A percentile compares a stretch with the other conserved stretches of the same genome.
These are phyloP conservation scores for Toxicodendron radicans DNA, from an alignment of 345 rosid species.

Conservation along the genomic window DNA sequence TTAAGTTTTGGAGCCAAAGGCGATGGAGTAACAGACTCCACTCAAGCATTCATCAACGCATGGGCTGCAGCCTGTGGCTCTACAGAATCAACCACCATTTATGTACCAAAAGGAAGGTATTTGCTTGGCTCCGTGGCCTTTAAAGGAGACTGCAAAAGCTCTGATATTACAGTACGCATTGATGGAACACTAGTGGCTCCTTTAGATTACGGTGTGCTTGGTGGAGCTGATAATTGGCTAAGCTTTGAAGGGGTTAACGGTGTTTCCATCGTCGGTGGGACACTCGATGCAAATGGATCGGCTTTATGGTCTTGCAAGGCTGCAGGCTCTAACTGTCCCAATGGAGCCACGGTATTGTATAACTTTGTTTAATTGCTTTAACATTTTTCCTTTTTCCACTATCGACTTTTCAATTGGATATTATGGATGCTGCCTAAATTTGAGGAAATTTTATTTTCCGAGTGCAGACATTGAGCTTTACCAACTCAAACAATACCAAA, in stretches of 20 bases:
- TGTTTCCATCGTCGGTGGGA: neutral
- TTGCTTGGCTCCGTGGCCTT: neutral
- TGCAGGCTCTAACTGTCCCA: neutral
- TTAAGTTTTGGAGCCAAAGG: neutral
- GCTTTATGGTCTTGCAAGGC: neutral
- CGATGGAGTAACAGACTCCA: neutral
- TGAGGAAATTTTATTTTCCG: too few relatives aligned
- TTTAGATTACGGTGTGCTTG: neutral
- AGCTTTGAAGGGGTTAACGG: neutral
- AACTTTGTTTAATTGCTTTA: neutral
- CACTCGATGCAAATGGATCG: neutral
- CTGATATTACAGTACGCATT: neutral
- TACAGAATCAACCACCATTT: neutral
- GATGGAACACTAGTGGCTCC: neutral
- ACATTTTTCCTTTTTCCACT: neutral
- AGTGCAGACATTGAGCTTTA: neutral
- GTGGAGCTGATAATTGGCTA: neutral
- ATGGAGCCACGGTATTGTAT: neutral
- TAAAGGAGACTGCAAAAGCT: neutral
- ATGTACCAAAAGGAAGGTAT: neutral
- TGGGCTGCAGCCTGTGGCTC: neutral
- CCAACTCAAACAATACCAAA: too few relatives aligned
- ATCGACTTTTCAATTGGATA: too few relatives aligned
- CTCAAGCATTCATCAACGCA: neutral
- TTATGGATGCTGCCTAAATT: too few relatives aligned